Base-by-base conservation (phyloP, 164 flowering plant genomes). In the Nelumbo lutea region DNA sequence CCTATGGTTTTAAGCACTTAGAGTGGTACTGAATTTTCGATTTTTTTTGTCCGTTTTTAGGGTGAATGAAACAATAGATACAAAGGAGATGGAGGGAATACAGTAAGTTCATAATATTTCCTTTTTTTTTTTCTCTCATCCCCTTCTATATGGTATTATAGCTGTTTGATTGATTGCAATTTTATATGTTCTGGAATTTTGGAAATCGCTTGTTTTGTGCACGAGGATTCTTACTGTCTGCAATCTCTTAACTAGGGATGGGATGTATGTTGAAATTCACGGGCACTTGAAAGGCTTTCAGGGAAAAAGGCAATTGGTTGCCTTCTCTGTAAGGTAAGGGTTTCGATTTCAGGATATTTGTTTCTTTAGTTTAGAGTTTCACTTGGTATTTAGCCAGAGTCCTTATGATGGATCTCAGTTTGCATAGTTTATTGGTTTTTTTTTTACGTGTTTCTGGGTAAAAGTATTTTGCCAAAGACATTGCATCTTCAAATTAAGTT, bases 251-350 rank as follows among this genome's bases (percentile, higher is more conserved):
- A 48, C 4, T 62, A 92, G 99, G 79, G 85, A 87, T 72, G 99
- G 95, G 52, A 84, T 75, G 77, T 88, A 96, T 84, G 90, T 87
- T 42, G 83, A 91, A 27, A 79, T 96, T 53, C 81, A 84, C 83
- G 99, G 96, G 59, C 86, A 87, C 70, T 81, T 93, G 80, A 93
- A 87, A 71, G 81, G 81, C 61, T 79, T 89, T 70, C 91, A 87
- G 77, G 95, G 91, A 10, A 90, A 90, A 78, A 86, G 73, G 74
- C 82, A 82, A 46, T 69, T 87, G 11, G 79, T 75, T 64, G 86
- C 83, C 59, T 93, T 84, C 74, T 81, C 89, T 55, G 77, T 88
- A 61, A 86, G 98, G 99, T 95, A 79, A 66, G 74, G 8, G 3
- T 41, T 62, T 15, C 5, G 6, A 38, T 7, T 42, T 4, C 40